These are phyloP conservation scores for Dactylellina parvicollis DNA, from an alignment of 2,329 filamentous ascomycete species.

Conservation along the genomic window DNA sequence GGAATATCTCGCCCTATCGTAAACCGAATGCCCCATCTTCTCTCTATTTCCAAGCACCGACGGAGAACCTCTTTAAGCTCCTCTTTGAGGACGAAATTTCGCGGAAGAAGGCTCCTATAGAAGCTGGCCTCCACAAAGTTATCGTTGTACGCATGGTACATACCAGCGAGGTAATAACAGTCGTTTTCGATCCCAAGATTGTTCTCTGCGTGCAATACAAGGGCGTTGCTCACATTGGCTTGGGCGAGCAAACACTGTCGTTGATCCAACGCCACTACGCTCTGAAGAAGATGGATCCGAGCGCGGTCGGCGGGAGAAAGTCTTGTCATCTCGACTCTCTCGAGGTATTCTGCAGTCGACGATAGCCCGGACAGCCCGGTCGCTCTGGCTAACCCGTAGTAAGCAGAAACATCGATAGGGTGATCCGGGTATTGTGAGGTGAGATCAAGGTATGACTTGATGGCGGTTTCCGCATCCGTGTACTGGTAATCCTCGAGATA, in stretches of 20 bases:
- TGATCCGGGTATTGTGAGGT: neutral
- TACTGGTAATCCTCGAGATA: neutral
- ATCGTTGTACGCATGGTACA: neutral
- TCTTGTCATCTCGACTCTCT: neutral
- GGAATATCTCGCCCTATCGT: slow-evolving; percentile 4
- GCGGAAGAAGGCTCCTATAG: slow-evolving; percentile 3
- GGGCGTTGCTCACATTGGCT: neutral
- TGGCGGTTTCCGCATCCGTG: neutral
- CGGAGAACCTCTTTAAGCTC: neutral
- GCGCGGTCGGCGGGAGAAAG: neutral
- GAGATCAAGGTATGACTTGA: neutral
- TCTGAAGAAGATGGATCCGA: neutral
- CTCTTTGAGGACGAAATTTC: neutral
- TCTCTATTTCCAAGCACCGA: neutral
- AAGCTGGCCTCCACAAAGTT: slow-evolving; percentile 9
- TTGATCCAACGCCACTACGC: neutral
- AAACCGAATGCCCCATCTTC: neutral
- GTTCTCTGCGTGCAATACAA: neutral
- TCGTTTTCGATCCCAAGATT: slow-evolving; percentile 4
- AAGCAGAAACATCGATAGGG: neutral
- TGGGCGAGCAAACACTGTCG: neutral
- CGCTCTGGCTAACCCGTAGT: neutral
- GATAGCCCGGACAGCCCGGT: no score
- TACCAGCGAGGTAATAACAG: slow-evolving; percentile 2
- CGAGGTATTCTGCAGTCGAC: neutral